Base-by-base conservation (phyloP, 768 basidiomycete species). In the Lyophyllum decastes region DNA sequence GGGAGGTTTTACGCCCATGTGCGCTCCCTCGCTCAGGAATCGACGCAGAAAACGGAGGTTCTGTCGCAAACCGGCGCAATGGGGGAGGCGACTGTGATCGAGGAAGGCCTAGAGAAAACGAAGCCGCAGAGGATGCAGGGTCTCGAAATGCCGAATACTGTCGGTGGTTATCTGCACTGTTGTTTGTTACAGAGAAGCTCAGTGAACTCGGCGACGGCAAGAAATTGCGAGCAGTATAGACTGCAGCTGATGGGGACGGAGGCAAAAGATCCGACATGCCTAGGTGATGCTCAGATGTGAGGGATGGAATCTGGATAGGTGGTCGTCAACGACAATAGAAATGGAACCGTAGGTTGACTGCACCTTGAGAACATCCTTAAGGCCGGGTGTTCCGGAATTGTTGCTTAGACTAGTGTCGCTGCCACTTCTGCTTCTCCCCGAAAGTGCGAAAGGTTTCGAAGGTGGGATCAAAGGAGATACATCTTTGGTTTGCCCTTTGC, bases 351-450 rank as follows among this genome's bases (percentile, higher is more conserved):
- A 11, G 22, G 19, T 30, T 46, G 55, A 57, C 6, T 55, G 45
- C 68, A 87, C 89, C 83, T 90, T 90, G 25, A 90, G 70, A 17
- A 88, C 86, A 65, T 92, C 89, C 66, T 86, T 90, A 30, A 90
- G 72, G 2, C 84, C 87, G 1, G 87, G 86, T 0, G 85, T 71
- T 24, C 76, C 74, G 35, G 76, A 61, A 52, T 64, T 61, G 14
- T 66, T 68, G 66, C 54, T 77, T 68, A 55, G 73, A 25, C 57
- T 78, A 1, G 76, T 73, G 24, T 81, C 76, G 55, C 78, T 82
- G 4, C 81, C 82, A 34, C 79, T 82, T 47, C 82, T 73, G 48
- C 79, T 78, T 45, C 82, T 72, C 17, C 66, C 65, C 19, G 64
- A 55, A 51, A 69, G 68, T n/a, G 72, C 77, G 52, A 80, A 82